Percentiles rank a stretch among this genome's conserved stretches.
These are phyloP conservation scores for Apophysomyces ossiformis DNA, from an alignment of 371 early-diverging fungal species.

Conservation along the genomic window DNA sequence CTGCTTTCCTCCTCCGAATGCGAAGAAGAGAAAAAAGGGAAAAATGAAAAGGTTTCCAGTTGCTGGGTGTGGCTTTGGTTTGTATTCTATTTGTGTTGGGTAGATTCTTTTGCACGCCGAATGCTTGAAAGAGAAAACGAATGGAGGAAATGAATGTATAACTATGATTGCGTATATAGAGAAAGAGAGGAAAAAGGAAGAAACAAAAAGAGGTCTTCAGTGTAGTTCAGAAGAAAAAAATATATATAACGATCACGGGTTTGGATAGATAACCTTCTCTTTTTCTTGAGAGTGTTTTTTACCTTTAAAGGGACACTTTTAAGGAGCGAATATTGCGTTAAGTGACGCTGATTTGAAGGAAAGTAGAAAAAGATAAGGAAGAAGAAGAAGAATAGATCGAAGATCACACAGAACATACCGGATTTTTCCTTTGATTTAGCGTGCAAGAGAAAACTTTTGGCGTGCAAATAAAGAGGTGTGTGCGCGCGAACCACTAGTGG, in stretches of 20 bases:
- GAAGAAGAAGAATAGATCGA: background rate
- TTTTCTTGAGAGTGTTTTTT: background rate
- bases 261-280: background rate
- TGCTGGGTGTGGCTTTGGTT: conserved; percentile 7
- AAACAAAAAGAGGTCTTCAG: conserved; percentile 7
- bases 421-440: background rate
- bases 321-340: background rate
- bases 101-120: background rate
- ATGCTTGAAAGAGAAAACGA: background rate
- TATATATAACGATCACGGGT: background rate
- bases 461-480: no score
- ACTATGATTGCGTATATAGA: background rate
- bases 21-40: background rate
- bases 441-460: no score
- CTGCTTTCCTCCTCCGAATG: background rate
- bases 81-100: background rate
- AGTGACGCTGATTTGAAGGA: background rate
- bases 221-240: background rate
- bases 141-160: background rate
- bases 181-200: conserved; percentile 3
- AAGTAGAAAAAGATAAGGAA: background rate
- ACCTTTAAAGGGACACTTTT: conserved; percentile 8
- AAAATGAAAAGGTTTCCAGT: background rate
- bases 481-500: no score
- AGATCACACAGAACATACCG: no score